Conservation (phyloP, 2,329 filamentous ascomycete genomes). For the Claviceps citrina region DNA sequence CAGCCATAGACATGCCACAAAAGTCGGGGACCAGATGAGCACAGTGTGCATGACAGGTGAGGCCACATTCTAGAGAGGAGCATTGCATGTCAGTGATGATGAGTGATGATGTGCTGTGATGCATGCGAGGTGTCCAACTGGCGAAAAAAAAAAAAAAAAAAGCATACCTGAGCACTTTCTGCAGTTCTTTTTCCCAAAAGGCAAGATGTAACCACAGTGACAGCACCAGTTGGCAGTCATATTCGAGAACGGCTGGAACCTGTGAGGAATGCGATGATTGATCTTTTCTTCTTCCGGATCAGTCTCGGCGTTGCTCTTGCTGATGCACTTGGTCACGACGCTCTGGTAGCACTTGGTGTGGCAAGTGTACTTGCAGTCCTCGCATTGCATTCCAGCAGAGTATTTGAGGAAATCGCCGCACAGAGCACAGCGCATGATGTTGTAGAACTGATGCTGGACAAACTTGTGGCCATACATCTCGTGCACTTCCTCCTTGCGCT, state of each 20-base stretch:
- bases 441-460: slow-evolving; percentile 96
- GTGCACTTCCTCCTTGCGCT: slow-evolving; percentile 94
- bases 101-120: no score
- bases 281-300: slow-evolving; percentile 99
- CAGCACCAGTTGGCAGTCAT: slow-evolving; percentile 99
- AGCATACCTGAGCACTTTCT: slow-evolving; percentile 70
- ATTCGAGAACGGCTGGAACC: slow-evolving; percentile 92
- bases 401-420: slow-evolving; percentile 98
- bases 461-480: slow-evolving; percentile 99
- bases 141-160: no score
- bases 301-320: slow-evolving; percentile 95
- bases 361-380: slow-evolving; percentile 98
- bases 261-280: slow-evolving; percentile 96
- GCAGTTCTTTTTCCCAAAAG: slow-evolving; percentile 88
- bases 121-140: no score
- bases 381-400: slow-evolving; percentile 96
- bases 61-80: slow-evolving; percentile 58
- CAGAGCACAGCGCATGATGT: slow-evolving; percentile 97
- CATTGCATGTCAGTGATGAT: slow-evolving; percentile 5
- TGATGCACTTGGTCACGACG: slow-evolving; percentile 98
- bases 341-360: slow-evolving; percentile 94
- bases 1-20: slow-evolving; percentile 97
- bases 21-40: slow-evolving; percentile 95
- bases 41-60: slow-evolving; percentile 82
- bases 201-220: slow-evolving; percentile 90